Evolutionary conservation across 768 basidiomycete genomes (phyloP).

Genomic region (Boletus bicolor): DNA sequence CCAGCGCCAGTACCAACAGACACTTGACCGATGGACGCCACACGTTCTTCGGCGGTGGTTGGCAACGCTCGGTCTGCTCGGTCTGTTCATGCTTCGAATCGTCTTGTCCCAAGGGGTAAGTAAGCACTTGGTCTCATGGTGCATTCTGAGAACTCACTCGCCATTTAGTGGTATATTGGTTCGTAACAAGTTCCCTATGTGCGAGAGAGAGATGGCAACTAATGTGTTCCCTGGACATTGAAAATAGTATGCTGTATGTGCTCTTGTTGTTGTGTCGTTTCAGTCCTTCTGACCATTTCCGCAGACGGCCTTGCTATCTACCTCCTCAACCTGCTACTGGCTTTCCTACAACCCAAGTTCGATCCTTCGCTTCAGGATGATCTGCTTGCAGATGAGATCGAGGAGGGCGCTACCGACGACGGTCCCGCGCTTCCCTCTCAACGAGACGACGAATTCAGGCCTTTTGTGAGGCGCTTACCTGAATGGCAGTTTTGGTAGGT

Average conservation of each 20-base stretch:
- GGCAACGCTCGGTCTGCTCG: constrained; percentile 63
- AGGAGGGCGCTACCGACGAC: constrained; percentile 76
- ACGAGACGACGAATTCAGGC: constrained; percentile 94
- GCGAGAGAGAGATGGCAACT: not conserved
- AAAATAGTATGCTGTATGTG: constrained; percentile 65
- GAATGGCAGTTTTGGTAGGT: constrained; percentile 94
- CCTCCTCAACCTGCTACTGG: constrained; percentile 91
- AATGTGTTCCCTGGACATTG: not conserved
- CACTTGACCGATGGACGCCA: constrained; percentile 91
- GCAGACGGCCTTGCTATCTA: constrained; percentile 91
- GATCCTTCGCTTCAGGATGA: constrained; percentile 96
- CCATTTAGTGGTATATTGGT: constrained; percentile 86
- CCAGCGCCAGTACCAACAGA: constrained; percentile 80
- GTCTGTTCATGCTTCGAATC: constrained; percentile 81
- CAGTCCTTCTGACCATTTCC: constrained; percentile 1
- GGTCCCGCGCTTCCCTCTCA: constrained; percentile 58
- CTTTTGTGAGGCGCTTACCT: constrained; percentile 92
- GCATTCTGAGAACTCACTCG: constrained; percentile 1
- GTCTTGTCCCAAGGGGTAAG: constrained; percentile 86
- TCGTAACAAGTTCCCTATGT: constrained; percentile 32
- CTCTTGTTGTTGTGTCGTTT: not conserved
- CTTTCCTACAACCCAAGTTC: constrained; percentile 97
- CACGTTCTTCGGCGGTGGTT: constrained; percentile 89
- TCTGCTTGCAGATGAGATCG: constrained; percentile 89
- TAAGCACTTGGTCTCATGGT: not conserved